Conservation (phyloP, 495 filamentous ascomycete genomes). For the Monascus purpureus region DNA sequence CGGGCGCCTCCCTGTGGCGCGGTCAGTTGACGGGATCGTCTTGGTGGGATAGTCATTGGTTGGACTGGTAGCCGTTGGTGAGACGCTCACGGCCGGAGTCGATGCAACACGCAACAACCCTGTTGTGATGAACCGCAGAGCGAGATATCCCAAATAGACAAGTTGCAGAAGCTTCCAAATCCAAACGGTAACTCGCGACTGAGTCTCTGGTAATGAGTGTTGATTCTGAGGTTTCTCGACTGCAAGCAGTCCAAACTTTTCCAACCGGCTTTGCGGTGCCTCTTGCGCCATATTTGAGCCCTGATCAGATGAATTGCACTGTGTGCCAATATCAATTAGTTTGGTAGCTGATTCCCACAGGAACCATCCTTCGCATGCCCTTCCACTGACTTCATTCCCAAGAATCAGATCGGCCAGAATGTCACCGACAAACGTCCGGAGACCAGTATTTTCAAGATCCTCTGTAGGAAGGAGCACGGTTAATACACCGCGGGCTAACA, state of each 20-base stretch:
- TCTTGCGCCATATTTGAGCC: slow-evolving; percentile 10
- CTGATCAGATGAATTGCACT: slow-evolving; percentile 9
- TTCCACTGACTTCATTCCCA: slow-evolving; percentile 61
- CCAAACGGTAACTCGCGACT: slow-evolving; percentile 23
- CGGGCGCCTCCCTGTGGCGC: slow-evolving; percentile 42
- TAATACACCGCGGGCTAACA: slow-evolving; percentile 64
- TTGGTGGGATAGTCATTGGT: slow-evolving; percentile 7
- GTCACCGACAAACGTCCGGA: slow-evolving; percentile 69
- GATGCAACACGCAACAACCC: slow-evolving; percentile 34
- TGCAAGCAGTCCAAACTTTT: slow-evolving; percentile 34
- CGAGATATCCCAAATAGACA: slow-evolving; percentile 48
- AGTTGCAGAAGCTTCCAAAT: slow-evolving; percentile 63
- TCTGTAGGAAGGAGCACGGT: slow-evolving; percentile 80
- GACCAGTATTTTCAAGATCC: slow-evolving; percentile 74
- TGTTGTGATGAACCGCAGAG: slow-evolving; percentile 46
- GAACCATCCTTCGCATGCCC: slow-evolving; percentile 70
- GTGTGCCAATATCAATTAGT: slow-evolving; percentile 27
- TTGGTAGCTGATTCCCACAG: slow-evolving; percentile 71
- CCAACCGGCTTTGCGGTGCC: slow-evolving; percentile 20
- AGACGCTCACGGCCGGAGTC: slow-evolving; percentile 10
- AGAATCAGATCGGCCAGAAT: slow-evolving; percentile 77
- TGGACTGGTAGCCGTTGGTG: slow-evolving; percentile 14
- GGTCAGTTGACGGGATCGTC: slow-evolving; percentile 36
- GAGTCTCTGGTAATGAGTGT: slow-evolving; percentile 7
- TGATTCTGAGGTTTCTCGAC: slow-evolving; percentile 9